A percentile compares a stretch with the other conserved stretches of the same genome.
Conservation (phyloP, 441 rosid genomes). For the Arabidopsis lyrata region DNA sequence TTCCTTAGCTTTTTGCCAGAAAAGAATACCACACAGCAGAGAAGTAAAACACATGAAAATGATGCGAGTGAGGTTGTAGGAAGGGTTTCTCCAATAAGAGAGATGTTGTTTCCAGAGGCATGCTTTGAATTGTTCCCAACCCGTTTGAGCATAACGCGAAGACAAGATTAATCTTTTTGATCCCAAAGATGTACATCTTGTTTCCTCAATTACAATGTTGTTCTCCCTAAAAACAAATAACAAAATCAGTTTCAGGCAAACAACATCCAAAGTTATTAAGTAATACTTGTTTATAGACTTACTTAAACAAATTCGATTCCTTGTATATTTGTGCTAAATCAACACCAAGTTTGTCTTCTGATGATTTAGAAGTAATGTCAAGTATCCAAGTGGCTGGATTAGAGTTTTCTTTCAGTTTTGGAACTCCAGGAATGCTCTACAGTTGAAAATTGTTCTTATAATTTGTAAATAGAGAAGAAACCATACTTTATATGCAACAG, state of each 20-base stretch:
- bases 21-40: slow-evolving; percentile 58
- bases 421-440: slow-evolving; percentile 50
- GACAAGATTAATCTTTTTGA: slow-evolving; percentile 40
- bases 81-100: slow-evolving; percentile 84
- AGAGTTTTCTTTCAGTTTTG: slow-evolving; percentile 47
- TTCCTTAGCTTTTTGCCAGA: slow-evolving; percentile 67
- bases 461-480: not conserved
- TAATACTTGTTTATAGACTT: slow-evolving; percentile 17
- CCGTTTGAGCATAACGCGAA: slow-evolving; percentile 51
- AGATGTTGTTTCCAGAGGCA: slow-evolving; percentile 69
- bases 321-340: slow-evolving; percentile 53
- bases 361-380: slow-evolving; percentile 49
- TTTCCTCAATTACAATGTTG: slow-evolving; percentile 16
- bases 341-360: slow-evolving; percentile 48
- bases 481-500: not conserved
- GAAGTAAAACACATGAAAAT: slow-evolving; percentile 47
- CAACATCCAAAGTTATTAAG: not conserved
- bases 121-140: slow-evolving; percentile 53
- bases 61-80: slow-evolving; percentile 66
- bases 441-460: not conserved
- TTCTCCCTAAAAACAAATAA: slow-evolving; percentile 33
- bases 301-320: slow-evolving; percentile 48
- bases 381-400: slow-evolving; percentile 61
- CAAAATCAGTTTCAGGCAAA: not conserved
- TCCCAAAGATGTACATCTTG: slow-evolving; percentile 16